A percentile compares a stretch with the other conserved stretches of the same genome.
phyloP scores from a whole-genome alignment of 2,329 filamentous ascomycete genomes.

The Talaromyces sp. region DNA sequence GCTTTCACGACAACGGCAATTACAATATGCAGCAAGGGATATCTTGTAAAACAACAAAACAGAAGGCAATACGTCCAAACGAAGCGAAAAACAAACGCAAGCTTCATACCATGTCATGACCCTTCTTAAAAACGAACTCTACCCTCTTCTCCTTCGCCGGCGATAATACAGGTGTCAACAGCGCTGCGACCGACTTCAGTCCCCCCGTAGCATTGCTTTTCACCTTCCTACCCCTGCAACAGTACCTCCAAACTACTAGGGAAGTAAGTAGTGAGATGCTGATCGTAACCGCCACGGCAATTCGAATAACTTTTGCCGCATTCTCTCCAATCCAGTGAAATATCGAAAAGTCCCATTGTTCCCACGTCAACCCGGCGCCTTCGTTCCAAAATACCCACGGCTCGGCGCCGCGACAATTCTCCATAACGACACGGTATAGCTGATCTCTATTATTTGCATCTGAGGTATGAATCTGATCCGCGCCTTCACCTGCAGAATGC shows the following conservation, averaged over 20 bases:
- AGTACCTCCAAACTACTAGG: constrained; percentile 16
- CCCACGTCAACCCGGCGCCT: constrained; percentile 13
- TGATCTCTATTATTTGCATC: neutral
- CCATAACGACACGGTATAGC: constrained; percentile 21
- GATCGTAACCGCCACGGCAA: neutral
- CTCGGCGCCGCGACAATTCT: constrained; percentile 18
- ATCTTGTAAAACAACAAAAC: constrained; percentile 1
- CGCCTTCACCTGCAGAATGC: neutral
- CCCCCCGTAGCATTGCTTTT: neutral
- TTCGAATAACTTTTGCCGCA: constrained; percentile 4
- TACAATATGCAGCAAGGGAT: constrained; percentile 7
- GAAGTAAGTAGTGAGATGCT: neutral
- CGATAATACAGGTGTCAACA: constrained; percentile 8
- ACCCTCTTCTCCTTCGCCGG: constrained; percentile 5
- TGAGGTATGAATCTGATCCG: neutral
- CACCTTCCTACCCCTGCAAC: constrained; percentile 3
- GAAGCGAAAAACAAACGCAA: neutral
- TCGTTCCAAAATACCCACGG: constrained; percentile 22
- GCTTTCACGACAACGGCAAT: neutral
- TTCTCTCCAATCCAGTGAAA: constrained; percentile 14
- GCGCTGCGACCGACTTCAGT: constrained; percentile 7
- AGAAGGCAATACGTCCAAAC: neutral
- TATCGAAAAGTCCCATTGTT: constrained; percentile 20
- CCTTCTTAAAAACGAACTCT: neutral
- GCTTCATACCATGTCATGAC: constrained; percentile 13